Percentiles rank a stretch among this genome's conserved stretches.
Evolutionary conservation across 208 protist species (phyloP).

Genomic region (Polymyxa betae): DNA sequence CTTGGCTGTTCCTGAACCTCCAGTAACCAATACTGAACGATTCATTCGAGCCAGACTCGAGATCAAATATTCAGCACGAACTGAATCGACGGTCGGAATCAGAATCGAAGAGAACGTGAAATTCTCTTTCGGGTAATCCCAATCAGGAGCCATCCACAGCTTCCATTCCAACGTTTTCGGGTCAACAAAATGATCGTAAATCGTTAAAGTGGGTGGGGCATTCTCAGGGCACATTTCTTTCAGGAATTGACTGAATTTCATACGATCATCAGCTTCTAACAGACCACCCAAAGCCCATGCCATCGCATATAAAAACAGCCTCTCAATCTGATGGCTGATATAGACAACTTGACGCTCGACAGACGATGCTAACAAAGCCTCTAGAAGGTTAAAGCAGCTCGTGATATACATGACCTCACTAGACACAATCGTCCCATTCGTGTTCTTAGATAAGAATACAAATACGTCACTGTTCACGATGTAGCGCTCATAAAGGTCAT

Average conservation of each 20-base stretch:
- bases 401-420: constrained; percentile 61
- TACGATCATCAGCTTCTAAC: constrained; percentile 87
- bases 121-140: constrained; percentile 78
- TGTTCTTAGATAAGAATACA: constrained; percentile 60
- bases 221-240: constrained; percentile 36
- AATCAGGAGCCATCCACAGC: constrained; percentile 82
- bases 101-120: constrained; percentile 87
- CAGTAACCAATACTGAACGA: constrained; percentile 75
- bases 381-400: constrained; percentile 60
- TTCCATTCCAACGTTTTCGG: constrained; percentile 81
- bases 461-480: constrained; percentile 57
- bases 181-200: constrained; percentile 92
- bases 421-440: constrained; percentile 59
- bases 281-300: constrained; percentile 90
- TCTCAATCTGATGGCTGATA: constrained; percentile 71
- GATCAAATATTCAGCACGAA: constrained; percentile 88
- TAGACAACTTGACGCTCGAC: constrained; percentile 25
- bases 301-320: constrained; percentile 90
- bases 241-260: constrained; percentile 87
- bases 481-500: constrained; percentile 58
- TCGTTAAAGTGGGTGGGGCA: constrained; percentile 73
- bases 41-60: constrained; percentile 65
- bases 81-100: constrained; percentile 93
- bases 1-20: constrained; percentile 81
- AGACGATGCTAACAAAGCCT: constrained; percentile 58